Base-by-base conservation (phyloP, 2,329 filamentous ascomycete species). In the Coniochaeta sp. region DNA sequence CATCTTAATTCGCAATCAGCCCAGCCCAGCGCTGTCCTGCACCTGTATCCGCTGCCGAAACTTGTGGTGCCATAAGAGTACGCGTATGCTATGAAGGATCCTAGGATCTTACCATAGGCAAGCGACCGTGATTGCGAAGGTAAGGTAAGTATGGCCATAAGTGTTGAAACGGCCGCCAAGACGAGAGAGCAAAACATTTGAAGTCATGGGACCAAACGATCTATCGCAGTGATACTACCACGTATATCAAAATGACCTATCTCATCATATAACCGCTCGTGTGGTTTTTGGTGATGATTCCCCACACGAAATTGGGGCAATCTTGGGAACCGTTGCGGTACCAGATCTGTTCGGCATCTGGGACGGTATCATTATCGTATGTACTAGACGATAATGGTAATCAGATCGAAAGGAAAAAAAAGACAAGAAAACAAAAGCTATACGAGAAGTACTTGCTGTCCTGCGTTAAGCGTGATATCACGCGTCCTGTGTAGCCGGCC, bases 241-340 rank as follows among this genome's bases (percentile, higher is more conserved):
- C n/a, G 40, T 36, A 36, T 36, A 8, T 40, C 38, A 16, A 47
- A 47, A 24, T 47, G n/a, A n/a, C n/a, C n/a, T n/a, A n/a, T n/a
- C n/a, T n/a, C 4, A 12, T 24, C 42, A 2, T 14, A 16, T 22
- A 47, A 47, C 42, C 42, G 42, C 42, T 47, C 22, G 42, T 26
- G 24, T 47, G 42, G 42, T 44, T 5, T 36, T 36, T 26, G 7
- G 44, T 38, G 59, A 54, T 56, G 57, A 55, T 54, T 60, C 26
- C 57, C 59, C 57, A 58, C 44, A 32, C 34, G 50, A 58, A 61
- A 59, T 59, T 61, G 58, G 60, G n/a, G 52, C 57, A 61, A 61
- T 61, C 55, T 61, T 61, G 60, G 34, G 60, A 54, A 57, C 52
- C 52, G 30, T 32, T 52, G 44, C 56, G 47, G 57, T 38, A 52